phyloP scores from a whole-genome alignment of 768 basidiomycete genomes.

The Lentinula boryana region DNA sequence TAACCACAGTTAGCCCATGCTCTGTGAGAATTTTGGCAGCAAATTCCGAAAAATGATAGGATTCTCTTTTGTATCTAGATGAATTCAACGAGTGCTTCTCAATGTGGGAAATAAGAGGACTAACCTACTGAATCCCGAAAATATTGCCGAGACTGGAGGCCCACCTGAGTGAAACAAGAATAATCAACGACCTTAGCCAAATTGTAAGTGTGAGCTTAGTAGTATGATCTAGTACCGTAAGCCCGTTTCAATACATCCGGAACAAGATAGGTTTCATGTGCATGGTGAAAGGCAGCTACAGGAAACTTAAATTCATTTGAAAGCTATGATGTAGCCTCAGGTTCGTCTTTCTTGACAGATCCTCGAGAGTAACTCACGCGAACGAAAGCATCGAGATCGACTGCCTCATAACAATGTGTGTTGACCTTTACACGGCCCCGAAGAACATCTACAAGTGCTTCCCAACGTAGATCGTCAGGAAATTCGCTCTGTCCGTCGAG shows the following conservation, averaged over 20 bases:
- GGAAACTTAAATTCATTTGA: conserved; percentile 69
- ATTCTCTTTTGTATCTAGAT: conserved; percentile 69
- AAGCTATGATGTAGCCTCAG: conserved; percentile 21
- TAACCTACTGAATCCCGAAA: conserved; percentile 44
- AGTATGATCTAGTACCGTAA: conserved; percentile 33
- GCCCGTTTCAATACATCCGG: conserved; percentile 69
- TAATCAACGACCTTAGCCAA: no score
- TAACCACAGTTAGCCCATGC: conserved; percentile 58
- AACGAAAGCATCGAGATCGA: conserved; percentile 66
- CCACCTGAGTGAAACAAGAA: conserved; percentile 34
- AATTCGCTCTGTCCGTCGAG: conserved; percentile 36
- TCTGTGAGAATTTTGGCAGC: conserved; percentile 71
- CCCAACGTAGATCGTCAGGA: conserved; percentile 67
- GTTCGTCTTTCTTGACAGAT: neutral
- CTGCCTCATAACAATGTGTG: conserved; percentile 52
- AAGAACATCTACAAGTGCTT: conserved; percentile 68
- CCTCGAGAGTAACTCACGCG: conserved; percentile 30
- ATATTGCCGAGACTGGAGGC: conserved; percentile 74
- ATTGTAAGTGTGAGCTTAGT: no score
- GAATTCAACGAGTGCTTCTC: neutral
- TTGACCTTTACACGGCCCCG: conserved; percentile 66
- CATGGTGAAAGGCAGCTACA: conserved; percentile 72
- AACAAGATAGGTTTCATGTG: conserved; percentile 77
- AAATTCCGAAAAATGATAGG: conserved; percentile 76
- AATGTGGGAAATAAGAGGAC: neutral